These are phyloP conservation scores for Vigna hirtella DNA, from an alignment of 306 rosid species.

Conservation along the genomic window DNA sequence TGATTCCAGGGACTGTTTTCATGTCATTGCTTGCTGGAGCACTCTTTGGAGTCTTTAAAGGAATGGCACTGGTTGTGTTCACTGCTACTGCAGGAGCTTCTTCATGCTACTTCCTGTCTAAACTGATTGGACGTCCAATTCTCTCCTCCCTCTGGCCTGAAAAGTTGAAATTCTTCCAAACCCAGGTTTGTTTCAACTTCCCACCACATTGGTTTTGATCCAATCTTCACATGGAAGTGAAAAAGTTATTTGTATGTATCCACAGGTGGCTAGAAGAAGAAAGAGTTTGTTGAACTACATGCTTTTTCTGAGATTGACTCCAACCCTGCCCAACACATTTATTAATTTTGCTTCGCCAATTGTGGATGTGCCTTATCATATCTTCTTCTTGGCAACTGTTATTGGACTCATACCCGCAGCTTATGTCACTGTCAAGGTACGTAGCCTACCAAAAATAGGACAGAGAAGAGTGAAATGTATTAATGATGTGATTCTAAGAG, in stretches of 20 bases:
- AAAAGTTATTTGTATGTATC: conserved; percentile 11
- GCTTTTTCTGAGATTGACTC: conserved; percentile 95
- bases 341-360: conserved; percentile 97
- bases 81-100: conserved; percentile 97
- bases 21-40: conserved; percentile 99
- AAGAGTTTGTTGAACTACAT: conserved; percentile 83
- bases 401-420: conserved; percentile 96
- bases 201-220: neutral
- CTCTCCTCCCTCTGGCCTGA: conserved; percentile 86
- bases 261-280: conserved; percentile 89
- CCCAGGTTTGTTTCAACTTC: conserved; percentile 61
- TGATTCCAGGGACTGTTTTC: conserved; percentile 99
- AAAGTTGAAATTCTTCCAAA: conserved; percentile 81
- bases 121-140: conserved; percentile 85
- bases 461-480: neutral
- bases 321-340: conserved; percentile 91
- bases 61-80: conserved; percentile 91
- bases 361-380: conserved; percentile 93
- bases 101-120: conserved; percentile 90
- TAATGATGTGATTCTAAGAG: neutral
- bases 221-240: conserved; percentile 1
- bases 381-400: conserved; percentile 77
- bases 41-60: conserved; percentile 86
- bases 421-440: conserved; percentile 93
- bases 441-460: neutral